These are phyloP conservation scores for Urostyla sp. DNA, from an alignment of 73 alveolate species.

Conservation along the genomic window DNA sequence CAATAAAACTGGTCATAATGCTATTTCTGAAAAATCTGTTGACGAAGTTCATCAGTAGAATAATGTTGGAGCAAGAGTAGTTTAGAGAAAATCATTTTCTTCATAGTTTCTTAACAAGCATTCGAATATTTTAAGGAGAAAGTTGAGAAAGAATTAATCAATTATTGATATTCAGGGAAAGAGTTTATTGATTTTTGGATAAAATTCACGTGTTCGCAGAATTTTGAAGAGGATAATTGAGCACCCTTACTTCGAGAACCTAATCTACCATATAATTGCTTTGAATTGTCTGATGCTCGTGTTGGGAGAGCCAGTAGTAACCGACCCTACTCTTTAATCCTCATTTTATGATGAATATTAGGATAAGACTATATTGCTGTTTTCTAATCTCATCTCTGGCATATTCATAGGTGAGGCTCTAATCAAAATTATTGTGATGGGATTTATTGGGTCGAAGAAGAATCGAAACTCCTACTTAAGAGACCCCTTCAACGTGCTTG, in stretches of 20 bases:
- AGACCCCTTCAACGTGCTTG: slow-evolving; percentile 71
- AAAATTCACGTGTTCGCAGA: slow-evolving; percentile 20
- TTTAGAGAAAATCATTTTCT: no score
- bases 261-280: slow-evolving; percentile 62
- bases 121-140: background rate
- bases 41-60: no score
- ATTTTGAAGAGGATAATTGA: background rate
- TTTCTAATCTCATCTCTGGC: slow-evolving; percentile 26
- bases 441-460: slow-evolving; percentile 52
- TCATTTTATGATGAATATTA: slow-evolving; percentile 6
- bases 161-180: slow-evolving; percentile 43
- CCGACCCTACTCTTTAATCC: no score
- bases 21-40: no score
- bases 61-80: no score
- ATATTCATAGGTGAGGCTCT: slow-evolving; percentile 60
- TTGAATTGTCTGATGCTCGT: slow-evolving; percentile 59
- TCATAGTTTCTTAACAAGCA: background rate
- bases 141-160: background rate
- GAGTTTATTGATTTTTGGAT: slow-evolving; percentile 52
- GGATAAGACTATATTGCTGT: slow-evolving; percentile 1
- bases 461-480: slow-evolving; percentile 64
- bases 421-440: slow-evolving; percentile 58
- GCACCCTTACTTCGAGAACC: slow-evolving; percentile 72
- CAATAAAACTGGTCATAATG: no score
- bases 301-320: slow-evolving; percentile 61